These are phyloP conservation scores for Daucus carota DNA, from an alignment of 129 eudicot species.

Conservation along the genomic window DNA sequence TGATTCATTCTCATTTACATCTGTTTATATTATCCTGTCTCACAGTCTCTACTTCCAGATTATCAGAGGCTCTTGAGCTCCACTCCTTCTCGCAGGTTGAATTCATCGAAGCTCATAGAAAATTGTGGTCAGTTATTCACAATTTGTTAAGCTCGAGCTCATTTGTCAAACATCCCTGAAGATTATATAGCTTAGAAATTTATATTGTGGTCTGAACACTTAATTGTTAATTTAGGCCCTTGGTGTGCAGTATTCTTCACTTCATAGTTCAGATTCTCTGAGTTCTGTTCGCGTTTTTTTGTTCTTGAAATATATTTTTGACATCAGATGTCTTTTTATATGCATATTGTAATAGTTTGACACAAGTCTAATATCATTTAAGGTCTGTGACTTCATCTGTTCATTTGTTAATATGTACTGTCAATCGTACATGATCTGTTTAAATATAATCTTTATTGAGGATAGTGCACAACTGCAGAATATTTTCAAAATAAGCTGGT, in stretches of 20 bases:
- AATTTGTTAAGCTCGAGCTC: constrained; percentile 9
- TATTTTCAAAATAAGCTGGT: constrained; percentile 97
- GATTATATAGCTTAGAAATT: not conserved
- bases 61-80: constrained; percentile 97
- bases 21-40: constrained; percentile 36
- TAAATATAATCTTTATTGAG: constrained; percentile 6
- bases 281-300: not conserved
- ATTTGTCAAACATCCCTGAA: constrained; percentile 1
- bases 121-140: constrained; percentile 66
- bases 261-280: not conserved
- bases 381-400: not conserved
- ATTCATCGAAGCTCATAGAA: constrained; percentile 92
- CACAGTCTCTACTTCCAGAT: constrained; percentile 99
- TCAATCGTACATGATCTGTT: not conserved
- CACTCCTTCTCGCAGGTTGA: constrained; percentile 93
- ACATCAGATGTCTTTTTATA: not conserved
- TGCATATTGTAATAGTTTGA: not conserved
- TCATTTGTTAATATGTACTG: not conserved
- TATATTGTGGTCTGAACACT: not conserved
- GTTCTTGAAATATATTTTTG: not conserved
- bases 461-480: constrained; percentile 41
- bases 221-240: too few species aligned
- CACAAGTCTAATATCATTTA: not conserved
- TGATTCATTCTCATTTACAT: constrained; percentile 34
- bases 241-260: not conserved